Evolutionary conservation across 345 rosid genomes (phyloP).

Genomic region (Eutrema yunnanense): DNA sequence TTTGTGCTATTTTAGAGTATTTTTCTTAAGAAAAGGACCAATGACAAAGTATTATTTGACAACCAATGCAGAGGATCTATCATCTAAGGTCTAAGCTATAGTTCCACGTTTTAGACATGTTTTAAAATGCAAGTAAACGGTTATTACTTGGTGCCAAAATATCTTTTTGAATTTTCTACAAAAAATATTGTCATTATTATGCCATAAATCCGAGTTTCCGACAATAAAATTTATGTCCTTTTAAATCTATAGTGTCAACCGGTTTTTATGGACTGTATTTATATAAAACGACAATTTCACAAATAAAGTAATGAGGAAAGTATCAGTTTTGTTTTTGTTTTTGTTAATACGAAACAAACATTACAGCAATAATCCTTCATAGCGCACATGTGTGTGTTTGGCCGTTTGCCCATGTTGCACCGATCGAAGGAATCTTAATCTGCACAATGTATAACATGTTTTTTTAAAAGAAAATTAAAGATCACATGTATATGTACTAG

Average conservation of each 20-base stretch:
- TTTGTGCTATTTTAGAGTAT: too few species aligned
- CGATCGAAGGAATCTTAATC: background rate
- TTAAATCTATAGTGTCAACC: background rate
- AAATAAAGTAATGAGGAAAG: background rate
- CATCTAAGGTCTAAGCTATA: too few species aligned
- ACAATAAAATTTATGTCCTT: slow-evolving; percentile 2
- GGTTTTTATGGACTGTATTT: background rate
- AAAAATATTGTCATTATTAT: background rate
- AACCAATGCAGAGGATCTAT: slow-evolving; percentile 1
- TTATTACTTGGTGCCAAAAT: slow-evolving; percentile 7
- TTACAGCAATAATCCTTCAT: background rate
- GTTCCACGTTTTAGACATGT: slow-evolving; percentile 20
- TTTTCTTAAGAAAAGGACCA: background rate
- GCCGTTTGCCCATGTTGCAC: slow-evolving; percentile 19
- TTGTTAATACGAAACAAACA: background rate
- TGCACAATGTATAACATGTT: slow-evolving; percentile 10
- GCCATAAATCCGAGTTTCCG: background rate
- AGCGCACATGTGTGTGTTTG: slow-evolving; percentile 23
- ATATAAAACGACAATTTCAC: background rate
- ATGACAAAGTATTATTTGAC: background rate
- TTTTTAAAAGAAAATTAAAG: background rate
- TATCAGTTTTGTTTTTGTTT: background rate
- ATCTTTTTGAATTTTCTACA: background rate
- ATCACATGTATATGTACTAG: slow-evolving; percentile 1
- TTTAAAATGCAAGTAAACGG: background rate